Base-by-base conservation (phyloP, 768 basidiomycete species). In the Hygrophoropsis aurantiaca region DNA sequence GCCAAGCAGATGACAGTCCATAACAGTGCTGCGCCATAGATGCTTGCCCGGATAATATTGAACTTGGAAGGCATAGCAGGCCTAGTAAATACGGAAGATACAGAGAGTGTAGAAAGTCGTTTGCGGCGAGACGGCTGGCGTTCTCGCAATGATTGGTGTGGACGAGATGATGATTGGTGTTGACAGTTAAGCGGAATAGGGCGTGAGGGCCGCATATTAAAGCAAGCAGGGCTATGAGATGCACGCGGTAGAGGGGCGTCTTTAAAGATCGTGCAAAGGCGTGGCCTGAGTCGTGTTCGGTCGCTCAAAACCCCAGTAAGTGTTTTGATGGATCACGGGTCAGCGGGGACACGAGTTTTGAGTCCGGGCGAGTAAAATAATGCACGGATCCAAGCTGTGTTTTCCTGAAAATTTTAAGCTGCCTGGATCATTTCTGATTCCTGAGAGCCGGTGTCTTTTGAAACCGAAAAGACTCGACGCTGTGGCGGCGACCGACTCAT, bases 1-100 rank as follows among this genome's bases (percentile, higher is more conserved):
- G 80, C 87, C 52, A 92, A 71, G 58, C 85, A 89, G 56, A 92
- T 84, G 51, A 86, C 66, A 18, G 87, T 87, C 77, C 87, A 91
- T 49, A 84, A 64, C 42, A 91, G 65, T 34, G 89, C 79, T 36
- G 80, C 69, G 57, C 72, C 73, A 73, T 88, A 90, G 52, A 88
- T 73, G 58, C 76, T 74, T 44, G 74, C 72, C 58, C 88, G 76
- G 61, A 86, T 70, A 54, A 80, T 80, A 65, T 80, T 85, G 75
- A 90, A 89, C 55, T 79, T 69, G 35, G 83, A 78, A 53, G 85
- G 78, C 86, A 89, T 88, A 55, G 75, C 66, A 58, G 58, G 41
- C 39, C 48, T 60, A 50, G 57, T 57, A 60, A 71, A 61, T 58
- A 68, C 41, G 40, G 61, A 56, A 5, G 55, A 53, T 24, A 63